Conservation (phyloP, 2,329 filamentous ascomycete genomes). For the Gliomastix tumulicola region DNA sequence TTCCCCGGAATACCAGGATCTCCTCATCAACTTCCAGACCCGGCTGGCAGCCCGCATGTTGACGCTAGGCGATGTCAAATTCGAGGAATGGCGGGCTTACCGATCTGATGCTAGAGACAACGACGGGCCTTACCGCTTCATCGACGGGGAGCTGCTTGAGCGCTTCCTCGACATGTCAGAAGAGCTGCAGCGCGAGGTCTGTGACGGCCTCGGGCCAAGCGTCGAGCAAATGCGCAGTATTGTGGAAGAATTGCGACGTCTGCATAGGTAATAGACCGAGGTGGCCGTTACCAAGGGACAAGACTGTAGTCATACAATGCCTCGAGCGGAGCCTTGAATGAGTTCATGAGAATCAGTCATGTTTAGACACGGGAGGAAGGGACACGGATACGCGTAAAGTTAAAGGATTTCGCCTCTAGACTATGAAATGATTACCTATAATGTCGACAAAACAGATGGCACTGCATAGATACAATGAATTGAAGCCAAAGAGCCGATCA, state of each 20-base stretch:
- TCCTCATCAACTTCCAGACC: constrained; percentile 75
- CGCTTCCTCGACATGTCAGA: constrained; percentile 68
- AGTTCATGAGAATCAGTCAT: no score
- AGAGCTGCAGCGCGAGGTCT: constrained; percentile 44
- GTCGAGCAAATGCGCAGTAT: constrained; percentile 56
- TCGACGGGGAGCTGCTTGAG: constrained; percentile 90
- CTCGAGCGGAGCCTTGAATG: no score
- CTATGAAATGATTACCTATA: no score
- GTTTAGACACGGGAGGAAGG: no score
- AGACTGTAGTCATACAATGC: no score
- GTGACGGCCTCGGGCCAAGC: constrained; percentile 49
- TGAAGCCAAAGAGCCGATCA: no score
- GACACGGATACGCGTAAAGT: no score
- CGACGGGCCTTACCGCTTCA: constrained; percentile 75
- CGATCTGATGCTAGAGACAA: constrained; percentile 65
- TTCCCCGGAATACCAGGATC: constrained; percentile 61
- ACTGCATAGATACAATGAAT: no score
- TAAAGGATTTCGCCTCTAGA: no score
- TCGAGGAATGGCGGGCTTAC: constrained; percentile 77
- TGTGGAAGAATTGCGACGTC: constrained; percentile 54
- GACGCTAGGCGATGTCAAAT: constrained; percentile 67
- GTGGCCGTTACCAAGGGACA: no score
- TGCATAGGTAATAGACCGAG: constrained; percentile 25
- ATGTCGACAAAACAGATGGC: no score
- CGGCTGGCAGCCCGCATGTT: constrained; percentile 60